Base-by-base conservation (phyloP, 2,329 filamentous ascomycete species). In the Pseudogymnoascus destructans region DNA sequence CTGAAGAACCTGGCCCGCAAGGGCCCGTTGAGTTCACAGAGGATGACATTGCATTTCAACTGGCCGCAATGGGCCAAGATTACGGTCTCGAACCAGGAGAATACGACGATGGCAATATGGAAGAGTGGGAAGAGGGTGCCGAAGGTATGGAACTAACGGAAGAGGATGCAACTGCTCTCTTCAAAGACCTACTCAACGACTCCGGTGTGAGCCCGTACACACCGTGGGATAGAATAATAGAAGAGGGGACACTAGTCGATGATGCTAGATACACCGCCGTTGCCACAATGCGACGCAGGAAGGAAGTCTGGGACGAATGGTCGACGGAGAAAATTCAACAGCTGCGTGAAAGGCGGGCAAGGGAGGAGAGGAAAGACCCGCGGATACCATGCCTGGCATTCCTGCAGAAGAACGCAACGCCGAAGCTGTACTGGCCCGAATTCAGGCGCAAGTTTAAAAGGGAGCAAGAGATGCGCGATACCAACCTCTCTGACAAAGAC, bases 391-490 rank as follows among this genome's bases (percentile, higher is more conserved):
- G 95, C 70, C 74, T 97, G 61, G 79, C 80, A 0, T 86, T 98
- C 62, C 75, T 98, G 27, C 83, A 92, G 62, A 81, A 85, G 55
- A 81, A 89, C 64, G 92, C 91, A 0, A 93, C 85, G 0, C 86
- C 89, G 0, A 97, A 95, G 72, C 78, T 98, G 1, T 98, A 95
- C 75, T 98, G 93, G 93, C 86, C 89, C 0, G 93, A 98, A 69
- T 98, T 98, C 73, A 89, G 88, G 66, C 79, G 93, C 32, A 98
- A 96, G 69, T 93, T 83, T 72, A 86, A 86, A 63, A 91, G 86
- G 63, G 90, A 95, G 63, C 71, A 80, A 0, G 79, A 84, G 57
- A 90, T 98, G 86, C 86, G 85, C 61, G 86, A 92, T 60, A 75
- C 80, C 27, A 79, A 77, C 56, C 75, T 91, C 21, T 73, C 76